Evolutionary conservation across 2,329 filamentous ascomycete genomes (phyloP), one percentile per base, ranked within the genome.

Genomic region (Aspergillus sp.): DNA sequence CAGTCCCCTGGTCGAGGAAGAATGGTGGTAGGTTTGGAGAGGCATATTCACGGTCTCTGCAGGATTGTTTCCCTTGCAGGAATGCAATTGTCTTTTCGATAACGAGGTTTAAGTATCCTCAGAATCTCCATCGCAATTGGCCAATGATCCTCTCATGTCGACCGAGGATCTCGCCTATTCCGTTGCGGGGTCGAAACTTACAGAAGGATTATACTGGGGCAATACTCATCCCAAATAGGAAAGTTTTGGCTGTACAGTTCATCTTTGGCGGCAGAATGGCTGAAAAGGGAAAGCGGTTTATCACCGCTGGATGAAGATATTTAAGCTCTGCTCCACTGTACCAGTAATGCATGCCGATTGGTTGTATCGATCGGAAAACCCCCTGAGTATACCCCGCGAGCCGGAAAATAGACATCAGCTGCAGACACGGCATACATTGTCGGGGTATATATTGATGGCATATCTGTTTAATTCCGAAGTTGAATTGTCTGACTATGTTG

Each of bases 1-100:
- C 5, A 66, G 57, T 9, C 62, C 63, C 37, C 56, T 59, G 23
- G 57, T 49, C 17, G 49, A 53, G 22, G 59, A 53, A 25, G 46
- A 41, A 35, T 50, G 51, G 46, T 53, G 45, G 41, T 54, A 45
- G 6, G 50, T 52, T 48, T 53, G 20, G 10, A 58, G 48, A 19
- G 47, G 37, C 46, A 48, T 48, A 10, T 17, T 17, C 25, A 30
- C 7, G 25, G 25, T 30, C 10, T 30, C 10, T 30, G 25, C 9
- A 30, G 25, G 25, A 5, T 35, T 35, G 13, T 35, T n/a, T n/a
- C 15, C 20, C 2, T 35, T 17, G 33, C n/a, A 17, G n/a, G 13
- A n/a, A 35, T 35, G n/a, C 10, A 30, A 30, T 30, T 30, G 9
- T 4, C 12, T 12, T 30, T 9, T 10, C 9, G 10, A 30, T 12